These are phyloP conservation scores for Pseudoscleropodium purum DNA, from an alignment of 225 moss, liverwort and hornwort species.

Conservation along the genomic window DNA sequence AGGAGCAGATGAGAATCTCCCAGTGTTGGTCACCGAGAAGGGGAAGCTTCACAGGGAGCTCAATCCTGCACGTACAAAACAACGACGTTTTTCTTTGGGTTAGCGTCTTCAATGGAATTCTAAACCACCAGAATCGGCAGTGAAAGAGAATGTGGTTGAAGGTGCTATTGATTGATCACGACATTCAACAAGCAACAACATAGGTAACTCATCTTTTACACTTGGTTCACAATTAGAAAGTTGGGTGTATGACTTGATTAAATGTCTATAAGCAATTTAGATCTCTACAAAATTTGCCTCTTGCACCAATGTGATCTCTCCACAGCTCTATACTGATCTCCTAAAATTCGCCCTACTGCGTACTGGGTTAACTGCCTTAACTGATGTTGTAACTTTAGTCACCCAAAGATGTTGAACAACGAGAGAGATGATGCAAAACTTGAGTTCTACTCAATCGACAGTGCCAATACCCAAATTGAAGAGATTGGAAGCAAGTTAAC, in stretches of 20 bases:
- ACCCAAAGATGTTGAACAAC: neutral
- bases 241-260: neutral
- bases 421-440: neutral
- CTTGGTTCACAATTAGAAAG: neutral
- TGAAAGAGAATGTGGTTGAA: neutral
- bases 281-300: neutral
- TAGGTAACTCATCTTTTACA: neutral
- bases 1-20: constrained; percentile 88
- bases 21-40: constrained; percentile 66
- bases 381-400: neutral
- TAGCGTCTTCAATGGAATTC: neutral
- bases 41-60: constrained; percentile 72
- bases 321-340: neutral
- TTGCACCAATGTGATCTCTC: neutral
- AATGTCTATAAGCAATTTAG: neutral
- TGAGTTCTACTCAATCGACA: neutral
- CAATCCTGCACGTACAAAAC: constrained; percentile 39
- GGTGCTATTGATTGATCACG: neutral
- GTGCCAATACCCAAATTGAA: no score
- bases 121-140: neutral
- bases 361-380: neutral
- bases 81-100: neutral
- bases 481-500: neutral
- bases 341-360: neutral
- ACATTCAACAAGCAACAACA: neutral